Base-by-base conservation (phyloP, 2,329 filamentous ascomycete species). In the Diaporthe eres region DNA sequence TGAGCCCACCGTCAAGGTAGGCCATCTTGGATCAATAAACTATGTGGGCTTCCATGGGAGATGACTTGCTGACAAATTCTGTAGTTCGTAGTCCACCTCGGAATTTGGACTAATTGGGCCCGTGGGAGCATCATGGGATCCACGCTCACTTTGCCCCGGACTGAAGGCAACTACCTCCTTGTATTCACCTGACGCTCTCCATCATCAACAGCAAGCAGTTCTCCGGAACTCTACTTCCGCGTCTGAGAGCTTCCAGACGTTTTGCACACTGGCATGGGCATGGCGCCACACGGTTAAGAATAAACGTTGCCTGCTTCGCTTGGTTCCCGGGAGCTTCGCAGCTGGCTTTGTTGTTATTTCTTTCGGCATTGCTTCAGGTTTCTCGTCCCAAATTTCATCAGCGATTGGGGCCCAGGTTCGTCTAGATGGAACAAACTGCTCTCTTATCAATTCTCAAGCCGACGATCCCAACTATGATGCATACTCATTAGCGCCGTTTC, bases 61-160 rank as follows among this genome's bases (percentile, higher is more conserved):
- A 4, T 9, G 8, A 51, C 9, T 51, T n/a, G 2, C 47, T 55
- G 15, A 55, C 1, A 1, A 2, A 1, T 31, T 55, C 13, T 2
- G 9, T 1, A 70, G 47, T 22, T 55, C 39, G 44, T 22, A 31
- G 79, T 83, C 9, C 75, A 81, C 60, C 72, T 79, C 9, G 82
- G 82, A 7, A 22, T 80, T 28, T 83, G 83, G 83, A 82, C 77
- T 1, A 81, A 84, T 67, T 83, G 80, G 81, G 80, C 80, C 15
- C 75, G 80, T 42, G 82, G 84, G 1, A 65, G 72, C 9, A 75
- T 84, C 10, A 51, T 78, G 1, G 83, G 83, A 2, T 61, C 79
- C 3, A 85, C 83, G 0, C 73, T 84, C 12, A 85, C 83, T 1
- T 75, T 84, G 0, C 79, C 71, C 0, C 76, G 77, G 8, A 75